phyloP scores from a whole-genome alignment of 352 stramenopile species.

The Discostella stelligera region DNA sequence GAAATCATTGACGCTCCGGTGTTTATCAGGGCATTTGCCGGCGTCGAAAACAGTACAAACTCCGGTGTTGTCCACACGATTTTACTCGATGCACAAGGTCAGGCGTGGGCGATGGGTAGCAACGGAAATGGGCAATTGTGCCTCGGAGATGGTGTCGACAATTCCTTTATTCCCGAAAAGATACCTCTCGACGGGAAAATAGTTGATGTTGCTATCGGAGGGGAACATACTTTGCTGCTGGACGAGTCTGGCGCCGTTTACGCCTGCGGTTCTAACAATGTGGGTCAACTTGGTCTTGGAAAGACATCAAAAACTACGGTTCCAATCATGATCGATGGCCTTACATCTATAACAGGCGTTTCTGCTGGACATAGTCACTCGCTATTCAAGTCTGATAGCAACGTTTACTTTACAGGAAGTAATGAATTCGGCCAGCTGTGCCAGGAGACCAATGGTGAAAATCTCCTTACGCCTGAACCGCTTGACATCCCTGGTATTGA shows the following conservation, averaged over 20 bases:
- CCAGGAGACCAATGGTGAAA: conserved; percentile 19
- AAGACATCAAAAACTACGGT: conserved; percentile 9
- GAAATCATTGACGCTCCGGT: conserved; percentile 12
- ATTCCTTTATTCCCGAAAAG: conserved; percentile 9
- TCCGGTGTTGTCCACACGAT: conserved; percentile 19
- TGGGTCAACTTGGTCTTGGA: conserved; percentile 50
- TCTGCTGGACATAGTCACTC: conserved; percentile 47
- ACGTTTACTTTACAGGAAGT: conserved; percentile 44
- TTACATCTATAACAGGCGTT: conserved; percentile 27
- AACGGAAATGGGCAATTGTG: conserved; percentile 22
- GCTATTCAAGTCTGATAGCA: conserved; percentile 32
- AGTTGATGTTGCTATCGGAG: conserved; percentile 22
- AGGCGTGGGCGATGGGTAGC: conserved; percentile 13
- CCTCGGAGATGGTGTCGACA: conserved; percentile 6
- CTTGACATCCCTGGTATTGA: conserved; percentile 15
- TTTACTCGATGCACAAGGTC: conserved; percentile 23
- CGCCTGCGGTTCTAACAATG: conserved; percentile 17
- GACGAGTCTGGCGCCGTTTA: conserved; percentile 13
- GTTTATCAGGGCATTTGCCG: conserved; percentile 19
- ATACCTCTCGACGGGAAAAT: conserved; percentile 16
- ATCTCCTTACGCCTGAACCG: conserved; percentile 11
- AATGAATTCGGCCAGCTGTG: conserved; percentile 49
- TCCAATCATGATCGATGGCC: conserved; percentile 14
- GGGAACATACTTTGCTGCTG: conserved; percentile 23
- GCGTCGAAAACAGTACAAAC: conserved; percentile 15